phyloP scores from a whole-genome alignment of 495 filamentous ascomycete species.

The Delitschia confertaspora region DNA sequence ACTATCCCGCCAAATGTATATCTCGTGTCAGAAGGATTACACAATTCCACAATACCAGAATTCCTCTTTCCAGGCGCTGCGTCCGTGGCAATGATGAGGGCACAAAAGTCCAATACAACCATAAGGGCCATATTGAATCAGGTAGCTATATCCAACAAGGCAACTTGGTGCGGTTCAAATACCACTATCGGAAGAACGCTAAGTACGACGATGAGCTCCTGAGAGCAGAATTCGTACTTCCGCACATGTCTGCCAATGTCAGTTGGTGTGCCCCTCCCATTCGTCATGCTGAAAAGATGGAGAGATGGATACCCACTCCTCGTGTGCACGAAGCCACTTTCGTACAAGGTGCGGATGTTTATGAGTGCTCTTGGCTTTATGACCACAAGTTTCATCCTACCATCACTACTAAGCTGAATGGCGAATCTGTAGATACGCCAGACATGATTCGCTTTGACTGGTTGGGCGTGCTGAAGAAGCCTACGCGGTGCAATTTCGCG shows the following conservation, averaged over 20 bases:
- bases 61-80: conserved; percentile 44
- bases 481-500: conserved; percentile 45
- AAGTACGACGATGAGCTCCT: conserved; percentile 49
- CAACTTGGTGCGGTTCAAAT: conserved; percentile 49
- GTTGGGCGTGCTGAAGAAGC: conserved; percentile 48
- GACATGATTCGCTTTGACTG: conserved; percentile 51
- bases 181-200: conserved; percentile 50
- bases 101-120: conserved; percentile 47
- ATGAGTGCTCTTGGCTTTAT: conserved; percentile 49
- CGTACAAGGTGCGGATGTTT: conserved; percentile 45
- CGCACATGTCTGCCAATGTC: conserved; percentile 47
- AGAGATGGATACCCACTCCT: conserved; percentile 52
- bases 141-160: conserved; percentile 49
- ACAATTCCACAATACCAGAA: conserved; percentile 27
- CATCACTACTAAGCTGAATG: conserved; percentile 51
- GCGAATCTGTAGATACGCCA: conserved; percentile 46
- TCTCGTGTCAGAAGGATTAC: conserved; percentile 18
- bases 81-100: conserved; percentile 41
- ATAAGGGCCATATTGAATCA: conserved; percentile 45
- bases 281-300: conserved; percentile 44
- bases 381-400: conserved; percentile 56
- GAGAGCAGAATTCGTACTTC: conserved; percentile 48
- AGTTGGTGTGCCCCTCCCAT: conserved; percentile 52
- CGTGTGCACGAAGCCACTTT: conserved; percentile 53
- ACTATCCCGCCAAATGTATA: conserved; percentile 29